phyloP scores from a whole-genome alignment of 1,284 basidiomycete genomes.

The Trichosporon coremiiforme region DNA sequence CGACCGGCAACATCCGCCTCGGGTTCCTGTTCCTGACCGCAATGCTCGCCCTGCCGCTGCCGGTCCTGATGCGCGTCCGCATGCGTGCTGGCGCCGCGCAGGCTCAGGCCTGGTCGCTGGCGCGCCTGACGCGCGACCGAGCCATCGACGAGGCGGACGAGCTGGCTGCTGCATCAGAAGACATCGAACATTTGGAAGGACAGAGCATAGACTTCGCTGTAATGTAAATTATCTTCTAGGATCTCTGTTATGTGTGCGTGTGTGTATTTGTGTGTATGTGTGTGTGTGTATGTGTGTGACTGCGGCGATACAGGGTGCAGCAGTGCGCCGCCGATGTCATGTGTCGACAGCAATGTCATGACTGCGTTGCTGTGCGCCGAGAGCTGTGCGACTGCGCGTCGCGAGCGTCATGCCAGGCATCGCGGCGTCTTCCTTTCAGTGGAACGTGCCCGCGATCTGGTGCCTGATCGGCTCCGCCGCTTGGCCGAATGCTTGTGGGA shows the following conservation, averaged over 20 bases:
- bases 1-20: slow-evolving; percentile 83
- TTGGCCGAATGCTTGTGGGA: background rate
- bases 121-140: background rate
- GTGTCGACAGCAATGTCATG: background rate
- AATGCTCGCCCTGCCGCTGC: slow-evolving; percentile 78
- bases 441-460: slow-evolving; percentile 1
- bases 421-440: no score
- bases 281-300: background rate
- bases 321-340: background rate
- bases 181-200: background rate
- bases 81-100: slow-evolving; percentile 69
- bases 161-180: background rate
- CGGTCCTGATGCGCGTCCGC: slow-evolving; percentile 70
- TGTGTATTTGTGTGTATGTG: background rate
- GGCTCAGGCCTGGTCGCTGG: slow-evolving; percentile 50
- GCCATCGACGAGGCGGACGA: background rate
- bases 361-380: background rate
- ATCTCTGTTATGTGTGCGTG: background rate
- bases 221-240: background rate
- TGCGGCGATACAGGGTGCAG: background rate
- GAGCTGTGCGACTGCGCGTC: background rate
- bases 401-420: background rate
- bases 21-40: slow-evolving; percentile 81
- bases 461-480: slow-evolving; percentile 3
- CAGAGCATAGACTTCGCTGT: background rate